A percentile compares a stretch with the other conserved stretches of the same genome.
phyloP scores from a whole-genome alignment of 352 stramenopile genomes.

The Thraustotheca clavata region DNA sequence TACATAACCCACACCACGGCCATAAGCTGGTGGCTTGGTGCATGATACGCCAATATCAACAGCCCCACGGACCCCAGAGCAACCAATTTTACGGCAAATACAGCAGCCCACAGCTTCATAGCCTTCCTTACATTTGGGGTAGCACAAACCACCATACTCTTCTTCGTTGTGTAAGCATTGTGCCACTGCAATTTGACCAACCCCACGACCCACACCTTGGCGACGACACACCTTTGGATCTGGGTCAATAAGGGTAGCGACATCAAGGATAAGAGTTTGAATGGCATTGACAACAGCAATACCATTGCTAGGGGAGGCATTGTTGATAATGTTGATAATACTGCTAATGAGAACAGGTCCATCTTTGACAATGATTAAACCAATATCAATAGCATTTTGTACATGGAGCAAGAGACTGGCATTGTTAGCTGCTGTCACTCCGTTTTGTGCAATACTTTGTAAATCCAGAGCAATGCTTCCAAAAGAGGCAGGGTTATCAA shows the following conservation, averaged over 20 bases:
- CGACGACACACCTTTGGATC: conserved; percentile 18
- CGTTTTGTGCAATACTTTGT: background rate
- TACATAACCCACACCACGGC: background rate
- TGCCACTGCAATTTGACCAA: background rate
- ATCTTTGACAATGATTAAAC: background rate
- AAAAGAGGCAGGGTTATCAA: too few relatives aligned
- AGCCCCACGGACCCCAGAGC: background rate
- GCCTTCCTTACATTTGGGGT: conserved; percentile 6
- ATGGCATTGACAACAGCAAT: conserved; percentile 3
- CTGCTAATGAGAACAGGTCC: background rate
- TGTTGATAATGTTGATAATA: background rate
- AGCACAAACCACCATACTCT: background rate
- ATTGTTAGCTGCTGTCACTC: background rate
- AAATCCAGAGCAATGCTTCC: background rate
- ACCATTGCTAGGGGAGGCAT: background rate
- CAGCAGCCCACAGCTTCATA: background rate
- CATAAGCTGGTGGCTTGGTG: conserved; percentile 10
- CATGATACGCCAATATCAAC: conserved; percentile 1
- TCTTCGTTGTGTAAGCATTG: conserved; percentile 9
- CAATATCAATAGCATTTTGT: background rate
- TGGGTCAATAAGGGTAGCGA: background rate
- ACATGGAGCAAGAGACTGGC: background rate
- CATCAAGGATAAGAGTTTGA: background rate
- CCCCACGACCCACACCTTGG: background rate
- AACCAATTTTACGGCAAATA: conserved; percentile 10